Conservation (phyloP, 31 red algal species). For the Porphyra umbilicalis region DNA sequence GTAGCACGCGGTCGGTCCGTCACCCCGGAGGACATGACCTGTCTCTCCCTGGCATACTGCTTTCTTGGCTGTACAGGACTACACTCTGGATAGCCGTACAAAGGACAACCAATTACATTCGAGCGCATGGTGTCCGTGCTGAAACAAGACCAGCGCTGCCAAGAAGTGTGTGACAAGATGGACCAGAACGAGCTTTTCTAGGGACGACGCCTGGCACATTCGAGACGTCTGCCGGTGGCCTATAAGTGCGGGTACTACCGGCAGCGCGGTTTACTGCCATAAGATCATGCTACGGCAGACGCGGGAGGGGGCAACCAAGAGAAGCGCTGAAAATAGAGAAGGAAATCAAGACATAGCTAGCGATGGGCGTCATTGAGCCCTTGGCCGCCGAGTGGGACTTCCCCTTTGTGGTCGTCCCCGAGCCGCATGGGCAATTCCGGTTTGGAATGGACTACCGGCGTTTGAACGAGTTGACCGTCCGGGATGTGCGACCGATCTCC, state of each 20-base stretch:
- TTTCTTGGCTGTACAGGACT: not conserved
- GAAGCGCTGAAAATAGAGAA: no score
- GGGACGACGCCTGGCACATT: no score
- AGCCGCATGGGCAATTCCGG: no score
- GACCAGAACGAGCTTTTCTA: not conserved
- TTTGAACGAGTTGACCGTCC: not conserved
- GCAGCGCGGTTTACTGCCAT: not conserved
- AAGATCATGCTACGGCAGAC: not conserved
- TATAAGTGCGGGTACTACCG: no score
- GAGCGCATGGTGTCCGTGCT: slow-evolving; percentile 6
- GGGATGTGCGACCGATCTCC: no score
- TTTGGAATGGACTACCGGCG: no score
- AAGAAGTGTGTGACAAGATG: not conserved
- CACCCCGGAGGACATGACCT: slow-evolving; percentile 1
- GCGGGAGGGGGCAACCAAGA: no score
- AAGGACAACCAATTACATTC: not conserved
- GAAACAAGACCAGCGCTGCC: not conserved
- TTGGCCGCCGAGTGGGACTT: no score
- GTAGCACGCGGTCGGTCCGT: not conserved
- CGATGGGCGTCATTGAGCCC: no score
- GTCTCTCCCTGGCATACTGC: not conserved
- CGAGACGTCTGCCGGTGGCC: no score
- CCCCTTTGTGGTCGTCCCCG: no score
- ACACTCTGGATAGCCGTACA: not conserved
- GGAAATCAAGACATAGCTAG: no score